A percentile compares a stretch with the other conserved stretches of the same genome.
Conservation (phyloP, 129 eudicot species). For the Ambrosia trifida region DNA sequence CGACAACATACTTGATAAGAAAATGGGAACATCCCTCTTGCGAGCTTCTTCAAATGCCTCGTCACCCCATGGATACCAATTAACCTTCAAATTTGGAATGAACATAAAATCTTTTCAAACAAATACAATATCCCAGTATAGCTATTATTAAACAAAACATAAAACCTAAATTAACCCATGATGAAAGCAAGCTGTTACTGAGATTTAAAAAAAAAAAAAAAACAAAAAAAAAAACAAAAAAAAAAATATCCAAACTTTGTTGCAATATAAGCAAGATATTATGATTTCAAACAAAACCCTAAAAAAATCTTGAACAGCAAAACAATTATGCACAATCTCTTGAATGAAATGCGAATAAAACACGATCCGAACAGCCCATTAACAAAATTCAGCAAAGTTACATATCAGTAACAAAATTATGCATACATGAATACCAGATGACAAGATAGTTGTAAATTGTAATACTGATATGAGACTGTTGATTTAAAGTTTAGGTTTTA, state of each 20-base stretch:
- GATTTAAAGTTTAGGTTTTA: not conserved
- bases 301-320: slow-evolving; percentile 3
- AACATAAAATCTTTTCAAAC: slow-evolving; percentile 5
- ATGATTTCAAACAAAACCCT: slow-evolving; percentile 18
- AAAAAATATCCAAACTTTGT: slow-evolving; percentile 5
- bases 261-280: slow-evolving; percentile 1
- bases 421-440: not conserved
- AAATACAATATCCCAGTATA: slow-evolving; percentile 11
- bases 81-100: slow-evolving; percentile 51
- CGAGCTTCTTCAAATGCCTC: slow-evolving; percentile 93
- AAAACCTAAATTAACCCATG: not conserved
- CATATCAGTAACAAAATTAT: not conserved
- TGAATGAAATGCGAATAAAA: not conserved
- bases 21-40: slow-evolving; percentile 82
- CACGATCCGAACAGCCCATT: not conserved
- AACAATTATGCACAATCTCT: not conserved
- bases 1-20: slow-evolving; percentile 68
- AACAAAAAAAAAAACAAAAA: too few species aligned
- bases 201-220: not conserved
- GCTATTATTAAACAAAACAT: not conserved
- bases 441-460: not conserved
- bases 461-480: not conserved
- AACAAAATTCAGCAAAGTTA: not conserved
- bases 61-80: slow-evolving; percentile 99
- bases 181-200: slow-evolving; percentile 5